Evolutionary conservation across 352 stramenopile genomes (phyloP).

Genomic region (Phytophthora multivora): DNA sequence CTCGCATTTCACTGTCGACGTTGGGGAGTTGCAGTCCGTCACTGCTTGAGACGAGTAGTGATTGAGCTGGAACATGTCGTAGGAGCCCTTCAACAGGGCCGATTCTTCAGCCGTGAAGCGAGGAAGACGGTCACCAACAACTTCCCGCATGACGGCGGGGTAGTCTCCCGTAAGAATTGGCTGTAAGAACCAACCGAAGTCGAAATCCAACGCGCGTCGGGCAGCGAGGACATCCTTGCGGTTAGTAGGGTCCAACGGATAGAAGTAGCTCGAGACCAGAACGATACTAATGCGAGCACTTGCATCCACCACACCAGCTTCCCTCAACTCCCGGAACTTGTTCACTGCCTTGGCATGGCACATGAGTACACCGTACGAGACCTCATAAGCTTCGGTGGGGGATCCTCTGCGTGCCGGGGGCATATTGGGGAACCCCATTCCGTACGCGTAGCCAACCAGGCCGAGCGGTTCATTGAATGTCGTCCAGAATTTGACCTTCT

Average conservation of each 20-base stretch:
- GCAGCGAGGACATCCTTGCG: constrained; percentile 64
- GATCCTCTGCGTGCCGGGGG: constrained; percentile 40
- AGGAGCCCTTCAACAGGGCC: constrained; percentile 73
- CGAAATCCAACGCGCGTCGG: constrained; percentile 86
- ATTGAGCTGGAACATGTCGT: constrained; percentile 96
- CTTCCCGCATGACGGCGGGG: constrained; percentile 88
- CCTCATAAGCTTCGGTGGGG: constrained; percentile 47
- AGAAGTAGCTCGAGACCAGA: constrained; percentile 81
- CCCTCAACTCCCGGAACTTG: constrained; percentile 85
- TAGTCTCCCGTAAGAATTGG: constrained; percentile 92
- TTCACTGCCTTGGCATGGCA: constrained; percentile 87
- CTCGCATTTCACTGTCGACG: constrained; percentile 34
- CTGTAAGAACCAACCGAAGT: constrained; percentile 92
- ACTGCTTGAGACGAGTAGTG: constrained; percentile 89
- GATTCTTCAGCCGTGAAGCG: constrained; percentile 85
- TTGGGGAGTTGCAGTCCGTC: constrained; percentile 53
- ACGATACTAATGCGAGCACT: constrained; percentile 92
- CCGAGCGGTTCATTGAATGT: constrained; percentile 95
- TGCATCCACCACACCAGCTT: constrained; percentile 30
- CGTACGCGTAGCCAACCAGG: constrained; percentile 88
- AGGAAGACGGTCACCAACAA: constrained; percentile 84
- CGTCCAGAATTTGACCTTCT: constrained; percentile 93
- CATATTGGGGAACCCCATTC: constrained; percentile 53
- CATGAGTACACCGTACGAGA: constrained; percentile 90
- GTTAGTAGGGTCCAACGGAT: constrained; percentile 75